Base-by-base conservation (phyloP, 768 basidiomycete genomes). In the Leccinum sublutescens region DNA sequence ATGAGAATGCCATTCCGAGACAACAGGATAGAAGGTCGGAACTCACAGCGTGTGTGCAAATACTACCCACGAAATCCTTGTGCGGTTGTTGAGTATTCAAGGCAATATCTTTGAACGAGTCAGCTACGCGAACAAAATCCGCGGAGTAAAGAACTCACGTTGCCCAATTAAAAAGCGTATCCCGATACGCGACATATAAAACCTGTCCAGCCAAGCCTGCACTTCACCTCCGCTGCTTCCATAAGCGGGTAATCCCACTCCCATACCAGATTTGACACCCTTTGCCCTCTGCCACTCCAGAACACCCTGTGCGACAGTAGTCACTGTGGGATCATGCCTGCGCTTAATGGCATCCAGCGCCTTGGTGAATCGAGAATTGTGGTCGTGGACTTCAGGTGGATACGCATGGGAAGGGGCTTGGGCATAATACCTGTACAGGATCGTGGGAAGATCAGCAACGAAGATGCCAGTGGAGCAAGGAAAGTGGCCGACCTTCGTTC, bases 101-200 rank as follows among this genome's bases (percentile, higher is more conserved):
- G 0, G 95, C 95, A 55, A 99, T 89, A 68, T 98, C 94, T 95
- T 21, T 10, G 48, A 25, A 2, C 43, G 55, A n/a, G 38, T 50
- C 38, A 61, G 38, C 56, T 40, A 57, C 5, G 5, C 4, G 10
- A 49, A 53, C 31, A 3, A 34, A 34, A 49, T 6, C 19, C 17
- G 31, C 15, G 9, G 17, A 38, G 49, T 17, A 10, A 21, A 50
- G 9, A 4, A 77, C 87, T 69, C 60, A 95, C 94, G 95, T 75
- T 97, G 95, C 23, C 95, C 96, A 55, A 98, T 97, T 60, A 99
- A 75, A 68, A 98, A 98, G 1, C 96, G 90, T 62, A 99, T 97
- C 2, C 93, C 93, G 52, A 95, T 95, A 25, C 97, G 87, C 27
- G 86, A 89, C 85, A 99, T 86, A 73, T 99, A 98, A 75, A 98